Percentiles rank a stretch among this genome's conserved stretches.
These are phyloP conservation scores for Leccinum obscurum DNA, from an alignment of 768 basidiomycete species.

Conservation along the genomic window DNA sequence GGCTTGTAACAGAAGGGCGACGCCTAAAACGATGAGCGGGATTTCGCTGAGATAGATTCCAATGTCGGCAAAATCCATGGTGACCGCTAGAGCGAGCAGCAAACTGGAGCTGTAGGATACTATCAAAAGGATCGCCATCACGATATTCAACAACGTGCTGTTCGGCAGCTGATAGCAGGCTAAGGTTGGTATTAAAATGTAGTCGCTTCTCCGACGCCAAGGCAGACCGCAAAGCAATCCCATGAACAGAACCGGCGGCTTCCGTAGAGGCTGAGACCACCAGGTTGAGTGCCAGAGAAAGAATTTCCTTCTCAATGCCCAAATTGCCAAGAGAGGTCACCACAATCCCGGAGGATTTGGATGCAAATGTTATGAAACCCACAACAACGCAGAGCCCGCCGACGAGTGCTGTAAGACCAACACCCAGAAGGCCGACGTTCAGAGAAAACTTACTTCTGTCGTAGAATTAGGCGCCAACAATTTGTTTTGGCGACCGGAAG, in stretches of 20 bases:
- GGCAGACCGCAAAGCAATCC: constrained; percentile 27
- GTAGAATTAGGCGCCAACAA: too few relatives aligned
- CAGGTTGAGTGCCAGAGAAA: constrained; percentile 26
- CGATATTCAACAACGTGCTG: constrained; percentile 20
- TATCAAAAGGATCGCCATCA: constrained; percentile 31
- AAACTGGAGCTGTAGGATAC: constrained; percentile 30
- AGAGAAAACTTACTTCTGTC: too few relatives aligned
- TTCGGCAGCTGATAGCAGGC: constrained; percentile 28
- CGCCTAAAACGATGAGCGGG: too few relatives aligned
- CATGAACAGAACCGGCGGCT: constrained; percentile 28
- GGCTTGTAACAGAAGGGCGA: too few relatives aligned
- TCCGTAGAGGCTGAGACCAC: constrained; percentile 31
- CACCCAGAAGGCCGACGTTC: too few relatives aligned
- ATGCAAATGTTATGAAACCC: constrained; percentile 23
- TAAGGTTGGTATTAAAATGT: constrained; percentile 32
- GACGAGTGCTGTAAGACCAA: too few relatives aligned
- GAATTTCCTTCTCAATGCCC: constrained; percentile 17
- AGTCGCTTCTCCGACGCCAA: constrained; percentile 26
- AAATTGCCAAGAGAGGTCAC: constrained; percentile 14
- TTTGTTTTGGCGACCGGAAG: too few relatives aligned
- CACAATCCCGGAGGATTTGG: constrained; percentile 21
- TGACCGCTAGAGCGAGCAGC: not conserved
- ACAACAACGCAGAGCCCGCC: constrained; percentile 3
- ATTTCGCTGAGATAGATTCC: not conserved
- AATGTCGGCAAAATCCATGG: too few relatives aligned